Evolutionary conservation across 805 yeast genomes (phyloP), one percentile per base, ranked within the genome.

Genomic region (Candida stauntonica): DNA sequence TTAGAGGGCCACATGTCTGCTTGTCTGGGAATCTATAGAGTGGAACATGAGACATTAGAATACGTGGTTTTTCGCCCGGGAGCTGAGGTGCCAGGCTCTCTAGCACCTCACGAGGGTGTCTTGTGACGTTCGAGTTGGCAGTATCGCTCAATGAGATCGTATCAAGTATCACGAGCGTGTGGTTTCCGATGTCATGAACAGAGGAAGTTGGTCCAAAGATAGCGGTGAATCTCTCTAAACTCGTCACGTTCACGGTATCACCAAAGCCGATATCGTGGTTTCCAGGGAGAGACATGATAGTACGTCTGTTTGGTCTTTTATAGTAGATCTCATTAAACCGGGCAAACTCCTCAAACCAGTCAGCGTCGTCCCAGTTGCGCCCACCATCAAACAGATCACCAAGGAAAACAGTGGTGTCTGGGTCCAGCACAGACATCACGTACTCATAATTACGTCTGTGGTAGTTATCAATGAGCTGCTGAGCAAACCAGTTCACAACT

Each of bases 211-310:
- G 77, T 2, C 98, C 99, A 59, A 87, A 91, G 54, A 67, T 72
- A 1, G 79, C 64, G 28, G 72, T 63, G 61, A 89, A 93, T 48
- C 98, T 64, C 26, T 74, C 61, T 31, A 74, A 61, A 17, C 81
- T 77, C 1, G 67, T 60, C 18, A 70, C 68, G 14, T 77, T 67
- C 13, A 93, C 77, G 0, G 79, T 77, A 42, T 79, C 75, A 20
- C 93, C 96, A 62, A 83, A 91, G 0, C 99, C 99, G 47, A 94
- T 86, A 57, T 93, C 99, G 58, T 93, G 99, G 57, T 93, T 93
- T 2, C 99, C 99, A 0, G 96, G 96, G 23, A 74, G 50, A n/a
- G 70, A 63, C 66, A 65, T 58, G 15, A 67, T 48, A 3, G 70
- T 66, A 30, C 58, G 56, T 35, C 74, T 64, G 38, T 67, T 62